These are phyloP conservation scores for Whalleya microplaca DNA, from an alignment of 2,329 filamentous ascomycete genomes.

Conservation along the genomic window DNA sequence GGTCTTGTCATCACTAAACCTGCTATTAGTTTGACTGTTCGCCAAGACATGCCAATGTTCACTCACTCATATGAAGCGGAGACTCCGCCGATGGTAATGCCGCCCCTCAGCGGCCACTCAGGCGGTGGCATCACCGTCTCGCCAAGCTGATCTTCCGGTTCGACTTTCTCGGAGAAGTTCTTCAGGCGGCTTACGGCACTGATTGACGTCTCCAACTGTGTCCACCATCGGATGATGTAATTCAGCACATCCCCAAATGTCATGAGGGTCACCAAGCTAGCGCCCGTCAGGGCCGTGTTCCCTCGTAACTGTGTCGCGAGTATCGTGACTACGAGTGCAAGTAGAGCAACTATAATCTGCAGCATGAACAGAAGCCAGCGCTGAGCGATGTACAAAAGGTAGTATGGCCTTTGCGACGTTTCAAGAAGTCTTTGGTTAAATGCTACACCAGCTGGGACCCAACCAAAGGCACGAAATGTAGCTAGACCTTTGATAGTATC, in stretches of 20 bases:
- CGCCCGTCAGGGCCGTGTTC: constrained; percentile 33
- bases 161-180: constrained; percentile 29
- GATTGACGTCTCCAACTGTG: constrained; percentile 38
- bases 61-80: constrained; percentile 34
- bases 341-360: constrained; percentile 26
- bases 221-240: constrained; percentile 34
- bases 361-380: constrained; percentile 32
- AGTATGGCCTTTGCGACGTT: constrained; percentile 54
- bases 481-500: constrained; percentile 52
- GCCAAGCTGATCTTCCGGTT: constrained; percentile 26
- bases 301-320: constrained; percentile 30
- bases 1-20: constrained; percentile 1
- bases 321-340: constrained; percentile 28
- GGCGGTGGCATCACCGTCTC: constrained; percentile 31
- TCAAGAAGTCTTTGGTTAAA: constrained; percentile 51
- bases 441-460: constrained; percentile 39
- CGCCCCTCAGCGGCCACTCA: constrained; percentile 35
- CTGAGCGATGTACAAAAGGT: constrained; percentile 54
- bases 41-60: background rate
- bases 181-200: constrained; percentile 38
- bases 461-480: constrained; percentile 55
- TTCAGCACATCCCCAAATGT: constrained; percentile 34
- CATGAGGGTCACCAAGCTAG: constrained; percentile 39
- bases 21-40: background rate
- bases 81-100: constrained; percentile 29